Evolutionary conservation across 345 rosid species (phyloP).

Genomic region (Syzygium aromaticum): DNA sequence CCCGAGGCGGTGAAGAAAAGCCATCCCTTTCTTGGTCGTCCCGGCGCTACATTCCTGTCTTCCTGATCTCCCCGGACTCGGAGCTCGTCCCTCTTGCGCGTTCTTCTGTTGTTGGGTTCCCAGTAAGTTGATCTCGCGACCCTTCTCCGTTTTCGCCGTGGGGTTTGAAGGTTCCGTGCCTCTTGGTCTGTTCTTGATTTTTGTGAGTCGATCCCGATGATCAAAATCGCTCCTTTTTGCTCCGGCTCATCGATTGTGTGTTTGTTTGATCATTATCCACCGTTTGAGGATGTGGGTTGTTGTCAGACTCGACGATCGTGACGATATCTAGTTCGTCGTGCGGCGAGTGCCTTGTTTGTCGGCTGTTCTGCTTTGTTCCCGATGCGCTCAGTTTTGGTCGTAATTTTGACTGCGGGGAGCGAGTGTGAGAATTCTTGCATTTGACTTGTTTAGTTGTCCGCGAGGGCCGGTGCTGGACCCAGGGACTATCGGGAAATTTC

Average conservation of each 20-base stretch:
- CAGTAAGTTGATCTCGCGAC: background rate
- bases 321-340: background rate
- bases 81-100: background rate
- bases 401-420: no score
- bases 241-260: background rate
- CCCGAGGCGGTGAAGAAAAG: background rate
- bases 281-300: background rate
- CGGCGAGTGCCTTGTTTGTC: background rate
- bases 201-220: background rate
- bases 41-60: background rate
- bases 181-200: background rate
- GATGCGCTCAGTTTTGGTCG: no score
- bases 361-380: background rate
- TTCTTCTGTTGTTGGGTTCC: background rate
- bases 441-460: background rate
- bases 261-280: background rate
- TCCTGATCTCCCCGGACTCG: background rate
- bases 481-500: background rate
- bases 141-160: background rate
- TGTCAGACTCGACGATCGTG: background rate
- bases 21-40: background rate
- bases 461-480: background rate
- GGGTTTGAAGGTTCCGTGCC: background rate
- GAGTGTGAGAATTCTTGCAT: background rate
- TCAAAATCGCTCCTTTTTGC: background rate